phyloP scores from a whole-genome alignment of 495 filamentous ascomycete species.

The Rhypophila decipiens region DNA sequence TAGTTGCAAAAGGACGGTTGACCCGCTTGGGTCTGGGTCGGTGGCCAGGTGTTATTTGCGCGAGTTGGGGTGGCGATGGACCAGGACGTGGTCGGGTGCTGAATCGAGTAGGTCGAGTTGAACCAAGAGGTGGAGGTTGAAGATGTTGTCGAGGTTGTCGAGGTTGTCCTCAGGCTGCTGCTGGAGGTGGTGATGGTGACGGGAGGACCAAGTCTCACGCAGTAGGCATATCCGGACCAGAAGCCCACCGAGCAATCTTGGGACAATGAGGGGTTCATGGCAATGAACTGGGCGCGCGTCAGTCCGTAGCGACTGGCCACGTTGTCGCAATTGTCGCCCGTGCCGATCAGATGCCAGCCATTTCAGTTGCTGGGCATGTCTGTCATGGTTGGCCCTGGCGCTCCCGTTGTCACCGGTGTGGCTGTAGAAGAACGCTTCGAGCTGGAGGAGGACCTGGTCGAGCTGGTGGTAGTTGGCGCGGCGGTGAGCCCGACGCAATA shows the following conservation, averaged over 20 bases:
- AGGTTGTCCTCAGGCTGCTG: neutral
- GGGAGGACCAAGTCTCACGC: neutral
- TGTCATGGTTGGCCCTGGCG: conserved; percentile 10
- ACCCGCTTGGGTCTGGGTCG: conserved; percentile 13
- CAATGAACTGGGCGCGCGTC: conserved; percentile 6
- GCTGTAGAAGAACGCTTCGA: conserved; percentile 1
- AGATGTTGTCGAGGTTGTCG: neutral
- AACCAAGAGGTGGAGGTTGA: too few species aligned
- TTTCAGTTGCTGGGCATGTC: conserved; percentile 18
- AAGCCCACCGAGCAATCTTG: conserved; percentile 4
- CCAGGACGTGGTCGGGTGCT: conserved; percentile 4
- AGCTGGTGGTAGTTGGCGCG: too few species aligned
- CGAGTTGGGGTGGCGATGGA: conserved; percentile 2
- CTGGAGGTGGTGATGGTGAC: neutral
- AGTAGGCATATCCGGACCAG: conserved; percentile 2
- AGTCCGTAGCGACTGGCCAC: conserved; percentile 5
- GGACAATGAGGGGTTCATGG: conserved; percentile 17
- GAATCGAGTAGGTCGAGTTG: conserved; percentile 12
- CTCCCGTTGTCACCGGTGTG: neutral
- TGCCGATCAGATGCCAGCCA: conserved; percentile 9
- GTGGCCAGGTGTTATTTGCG: conserved; percentile 3
- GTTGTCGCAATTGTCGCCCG: conserved; percentile 7
- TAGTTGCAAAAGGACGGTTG: conserved; percentile 15
- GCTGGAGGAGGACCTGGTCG: conserved; percentile 6
- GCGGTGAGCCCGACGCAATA: neutral